Base-by-base conservation (phyloP, 495 filamentous ascomycete species). In the Aspergillus indologenus region DNA sequence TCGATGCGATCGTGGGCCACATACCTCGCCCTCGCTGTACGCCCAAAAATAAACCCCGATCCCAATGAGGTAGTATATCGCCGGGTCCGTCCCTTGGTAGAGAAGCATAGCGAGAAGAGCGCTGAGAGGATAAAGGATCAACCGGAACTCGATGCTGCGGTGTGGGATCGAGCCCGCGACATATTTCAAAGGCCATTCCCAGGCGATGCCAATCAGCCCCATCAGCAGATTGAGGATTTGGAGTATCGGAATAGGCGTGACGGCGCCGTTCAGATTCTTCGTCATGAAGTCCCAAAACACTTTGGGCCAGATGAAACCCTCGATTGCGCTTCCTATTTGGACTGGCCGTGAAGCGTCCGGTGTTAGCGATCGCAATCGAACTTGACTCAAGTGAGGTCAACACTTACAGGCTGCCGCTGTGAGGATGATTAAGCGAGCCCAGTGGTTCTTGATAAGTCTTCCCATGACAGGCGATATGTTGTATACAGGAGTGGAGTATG, bases 231-330 rank as follows among this genome's bases (percentile, higher is more conserved):
- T 99, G 74, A 98, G 79, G 67, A 88, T 91, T 72, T 99, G 95
- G 5, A 99, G 83, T 54, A 90, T 76, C n/a, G 95, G 95, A 29
- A 93, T 68, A 3, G 93, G 94, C 58, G 86, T 89, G 54, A 98
- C 91, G 54, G 88, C 88, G 46, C 77, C 81, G 68, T 98, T 89
- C 61, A 99, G 85, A 68, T 90, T 92, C 65, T 92, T 92, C 58
- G 95, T 96, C 64, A 90, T 77, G 72, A 96, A 95, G 76, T 99
- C 95, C 89, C 90, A 99, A 78, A 99, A 95, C 63, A 98, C 85
- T 77, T 99, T 99, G 55, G 95, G 95, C 92, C 92, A 99, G 83
- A 98, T 95, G 83, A 91, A 96, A 65, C 85, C 88, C 76, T 91
- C 81, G 53, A 99, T 72, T 1, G 87, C 85, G 59, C 91, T 90